Evolutionary conservation across 495 filamentous ascomycete genomes (phyloP).

Genomic region (Penicillium cataractarum): DNA sequence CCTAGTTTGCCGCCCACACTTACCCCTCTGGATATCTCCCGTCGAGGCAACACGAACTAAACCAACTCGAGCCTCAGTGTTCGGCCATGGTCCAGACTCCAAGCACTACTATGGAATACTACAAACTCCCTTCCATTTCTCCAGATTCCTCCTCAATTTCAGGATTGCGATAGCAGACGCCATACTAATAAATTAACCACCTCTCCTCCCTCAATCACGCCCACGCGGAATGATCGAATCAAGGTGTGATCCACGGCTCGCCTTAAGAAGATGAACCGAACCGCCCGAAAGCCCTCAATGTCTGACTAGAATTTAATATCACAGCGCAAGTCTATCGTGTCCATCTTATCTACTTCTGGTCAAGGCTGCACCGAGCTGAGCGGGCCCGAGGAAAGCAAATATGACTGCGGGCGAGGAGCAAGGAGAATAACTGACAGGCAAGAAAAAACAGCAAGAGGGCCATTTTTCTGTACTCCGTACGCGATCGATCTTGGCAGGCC

Average conservation of each 20-base stretch:
- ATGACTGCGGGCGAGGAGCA: not conserved
- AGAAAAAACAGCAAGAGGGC: not conserved
- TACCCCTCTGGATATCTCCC: not conserved
- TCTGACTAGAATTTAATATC: not conserved
- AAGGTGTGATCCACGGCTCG: not conserved
- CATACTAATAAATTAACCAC: not conserved
- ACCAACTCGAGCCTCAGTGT: not conserved
- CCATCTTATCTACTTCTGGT: not conserved
- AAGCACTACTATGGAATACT: not conserved
- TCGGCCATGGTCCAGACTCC: not conserved
- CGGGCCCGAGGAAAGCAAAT: not conserved
- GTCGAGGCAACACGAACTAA: not conserved
- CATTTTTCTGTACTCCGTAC: not conserved
- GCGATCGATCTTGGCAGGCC: not conserved
- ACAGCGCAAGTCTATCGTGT: not conserved
- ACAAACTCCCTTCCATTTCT: not conserved
- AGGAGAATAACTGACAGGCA: not conserved
- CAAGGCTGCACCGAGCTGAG: not conserved
- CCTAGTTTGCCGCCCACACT: not conserved
- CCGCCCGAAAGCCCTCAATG: not conserved
- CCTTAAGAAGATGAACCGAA: not conserved
- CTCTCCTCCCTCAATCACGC: not conserved
- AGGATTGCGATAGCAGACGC: not conserved
- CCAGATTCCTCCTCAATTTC: not conserved
- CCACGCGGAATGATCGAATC: not conserved